Evolutionary conservation across 768 basidiomycete species (phyloP).

Genomic region (Suillus subalutaceus): DNA sequence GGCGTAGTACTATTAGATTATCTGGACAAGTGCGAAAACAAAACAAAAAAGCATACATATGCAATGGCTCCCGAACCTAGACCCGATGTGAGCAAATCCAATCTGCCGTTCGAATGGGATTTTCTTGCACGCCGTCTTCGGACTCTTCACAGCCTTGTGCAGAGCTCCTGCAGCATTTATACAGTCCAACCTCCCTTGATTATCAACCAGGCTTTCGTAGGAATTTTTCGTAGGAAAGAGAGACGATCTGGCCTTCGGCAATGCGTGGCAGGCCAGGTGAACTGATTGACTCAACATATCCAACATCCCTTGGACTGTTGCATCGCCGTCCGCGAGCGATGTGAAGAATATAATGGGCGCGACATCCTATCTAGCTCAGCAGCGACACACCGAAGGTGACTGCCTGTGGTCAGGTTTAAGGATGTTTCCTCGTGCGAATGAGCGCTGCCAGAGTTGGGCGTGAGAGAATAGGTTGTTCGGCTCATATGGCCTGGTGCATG

Average conservation of each 20-base stretch:
- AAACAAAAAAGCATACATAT: too few species aligned
- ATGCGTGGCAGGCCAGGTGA: neutral
- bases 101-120: too few species aligned
- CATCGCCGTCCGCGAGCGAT: neutral
- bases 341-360: neutral
- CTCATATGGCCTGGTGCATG: too few species aligned
- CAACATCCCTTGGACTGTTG: neutral
- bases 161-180: too few species aligned
- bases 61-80: too few species aligned
- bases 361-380: neutral
- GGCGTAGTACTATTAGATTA: too few species aligned
- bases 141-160: too few species aligned
- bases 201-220: neutral
- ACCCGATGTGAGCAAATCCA: too few species aligned
- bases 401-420: neutral
- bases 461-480: too few species aligned
- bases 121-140: too few species aligned
- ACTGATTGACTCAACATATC: neutral
- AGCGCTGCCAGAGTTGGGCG: slow-evolving; percentile 25
- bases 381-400: neutral
- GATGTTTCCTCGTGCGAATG: slow-evolving; percentile 15
- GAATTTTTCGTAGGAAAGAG: neutral
- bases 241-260: neutral
- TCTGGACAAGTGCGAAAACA: too few species aligned
- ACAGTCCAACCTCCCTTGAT: neutral